These are phyloP conservation scores for Phytophthora brassicae DNA, from an alignment of 352 stramenopile species.

Conservation along the genomic window DNA sequence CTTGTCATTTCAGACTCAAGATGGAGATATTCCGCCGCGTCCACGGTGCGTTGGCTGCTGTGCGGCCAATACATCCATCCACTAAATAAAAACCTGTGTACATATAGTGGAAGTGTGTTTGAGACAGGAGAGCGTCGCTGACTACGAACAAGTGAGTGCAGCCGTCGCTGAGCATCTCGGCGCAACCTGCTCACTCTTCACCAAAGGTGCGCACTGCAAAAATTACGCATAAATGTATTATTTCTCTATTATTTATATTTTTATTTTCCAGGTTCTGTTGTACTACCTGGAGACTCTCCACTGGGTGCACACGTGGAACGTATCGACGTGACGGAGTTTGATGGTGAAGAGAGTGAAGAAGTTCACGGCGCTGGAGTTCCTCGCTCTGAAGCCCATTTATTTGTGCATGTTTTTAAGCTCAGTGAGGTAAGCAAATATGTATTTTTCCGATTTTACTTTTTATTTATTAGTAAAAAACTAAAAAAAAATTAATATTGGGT, in stretches of 20 bases:
- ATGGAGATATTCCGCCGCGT: constrained; percentile 24
- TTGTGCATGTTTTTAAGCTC: constrained; percentile 76
- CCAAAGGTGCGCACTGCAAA: constrained; percentile 19
- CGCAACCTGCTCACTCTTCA: constrained; percentile 31
- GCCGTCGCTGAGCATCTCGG: constrained; percentile 29
- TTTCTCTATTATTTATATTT: background rate
- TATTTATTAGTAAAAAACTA: too few relatives aligned
- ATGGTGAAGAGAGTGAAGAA: constrained; percentile 13
- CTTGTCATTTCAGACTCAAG: background rate
- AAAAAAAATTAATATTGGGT: too few relatives aligned
- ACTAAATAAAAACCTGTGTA: background rate
- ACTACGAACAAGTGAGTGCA: constrained; percentile 35
- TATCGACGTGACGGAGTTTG: constrained; percentile 50
- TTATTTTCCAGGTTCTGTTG: constrained; percentile 31
- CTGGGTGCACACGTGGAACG: constrained; percentile 39
- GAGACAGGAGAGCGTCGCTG: constrained; percentile 48
- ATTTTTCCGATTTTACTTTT: too few relatives aligned
- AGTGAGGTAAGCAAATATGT: constrained; percentile 53
- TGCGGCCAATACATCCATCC: background rate
- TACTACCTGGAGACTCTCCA: constrained; percentile 22
- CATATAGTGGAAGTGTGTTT: constrained; percentile 59
- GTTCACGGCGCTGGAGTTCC: constrained; percentile 14
- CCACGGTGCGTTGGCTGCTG: constrained; percentile 18
- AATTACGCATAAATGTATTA: background rate
- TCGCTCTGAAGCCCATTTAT: constrained; percentile 40